phyloP scores from a whole-genome alignment of 176 grass and related monocot genomes.

The Musa troglodytarum region DNA sequence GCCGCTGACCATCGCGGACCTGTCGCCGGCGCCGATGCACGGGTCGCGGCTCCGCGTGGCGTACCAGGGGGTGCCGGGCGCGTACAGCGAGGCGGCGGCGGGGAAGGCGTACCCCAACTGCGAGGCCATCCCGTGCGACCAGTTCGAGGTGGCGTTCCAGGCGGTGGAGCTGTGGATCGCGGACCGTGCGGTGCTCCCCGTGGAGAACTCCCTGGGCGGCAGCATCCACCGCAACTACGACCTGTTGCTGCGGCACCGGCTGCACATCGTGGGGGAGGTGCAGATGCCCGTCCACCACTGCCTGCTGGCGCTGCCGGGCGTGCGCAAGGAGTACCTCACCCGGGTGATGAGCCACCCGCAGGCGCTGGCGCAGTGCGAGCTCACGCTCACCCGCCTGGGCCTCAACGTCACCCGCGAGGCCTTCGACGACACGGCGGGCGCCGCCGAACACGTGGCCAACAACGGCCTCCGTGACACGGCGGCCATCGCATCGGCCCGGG shows the following conservation, averaged over 20 bases:
- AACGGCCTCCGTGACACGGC: constrained; percentile 51
- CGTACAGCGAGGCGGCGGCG: constrained; percentile 36
- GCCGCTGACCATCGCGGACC: constrained; percentile 27
- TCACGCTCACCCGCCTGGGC: constrained; percentile 51
- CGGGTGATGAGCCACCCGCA: constrained; percentile 41
- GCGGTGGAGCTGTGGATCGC: constrained; percentile 36
- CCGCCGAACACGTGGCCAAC: constrained; percentile 55
- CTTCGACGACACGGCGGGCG: constrained; percentile 70
- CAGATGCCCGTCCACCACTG: constrained; percentile 28
- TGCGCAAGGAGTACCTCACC: constrained; percentile 25
- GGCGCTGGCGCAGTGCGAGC: constrained; percentile 35
- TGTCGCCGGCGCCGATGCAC: constrained; percentile 22
- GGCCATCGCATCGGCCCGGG: constrained; percentile 57
- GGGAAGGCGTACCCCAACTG: constrained; percentile 31
- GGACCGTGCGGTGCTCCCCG: constrained; percentile 30
- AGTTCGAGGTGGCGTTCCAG: constrained; percentile 34
- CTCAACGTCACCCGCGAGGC: constrained; percentile 83
- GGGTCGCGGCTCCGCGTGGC: constrained; percentile 24
- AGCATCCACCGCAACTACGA: constrained; percentile 49
- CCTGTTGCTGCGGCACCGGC: constrained; percentile 39
- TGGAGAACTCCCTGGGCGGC: constrained; percentile 36
- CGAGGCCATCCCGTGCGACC: constrained; percentile 32
- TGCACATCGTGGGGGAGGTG: constrained; percentile 35
- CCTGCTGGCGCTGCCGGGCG: constrained; percentile 33
- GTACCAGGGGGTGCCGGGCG: constrained; percentile 29